A percentile compares a stretch with the other conserved stretches of the same genome.
Evolutionary conservation across 1,139 yeast genomes (phyloP).

Genomic region (Diutina ranongensis): DNA sequence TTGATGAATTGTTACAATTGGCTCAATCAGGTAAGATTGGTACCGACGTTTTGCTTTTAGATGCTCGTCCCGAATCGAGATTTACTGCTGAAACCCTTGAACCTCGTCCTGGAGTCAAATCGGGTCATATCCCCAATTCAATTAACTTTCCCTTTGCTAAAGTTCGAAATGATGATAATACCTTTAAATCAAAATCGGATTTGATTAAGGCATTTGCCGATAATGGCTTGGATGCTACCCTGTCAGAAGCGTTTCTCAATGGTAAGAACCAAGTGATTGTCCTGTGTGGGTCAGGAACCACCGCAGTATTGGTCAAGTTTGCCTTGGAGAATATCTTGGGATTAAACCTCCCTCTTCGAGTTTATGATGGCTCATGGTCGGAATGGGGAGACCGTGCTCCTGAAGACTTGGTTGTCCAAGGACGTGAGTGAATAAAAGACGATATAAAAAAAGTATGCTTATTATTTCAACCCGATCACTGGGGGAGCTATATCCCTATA

Average conservation of each 20-base stretch:
- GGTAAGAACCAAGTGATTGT: conserved; percentile 53
- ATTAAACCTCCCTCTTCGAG: conserved; percentile 49
- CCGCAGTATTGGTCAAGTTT: conserved; percentile 70
- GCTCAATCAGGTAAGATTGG: conserved; percentile 39
- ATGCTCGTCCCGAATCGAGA: conserved; percentile 71
- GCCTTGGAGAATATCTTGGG: conserved; percentile 41
- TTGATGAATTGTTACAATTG: conserved; percentile 49
- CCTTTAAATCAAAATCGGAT: conserved; percentile 38
- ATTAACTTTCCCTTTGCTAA: conserved; percentile 64
- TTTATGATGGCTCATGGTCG: conserved; percentile 98
- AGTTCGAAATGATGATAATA: conserved; percentile 38
- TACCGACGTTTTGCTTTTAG: conserved; percentile 45
- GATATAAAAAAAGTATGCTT: too few species aligned
- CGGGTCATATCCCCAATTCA: conserved; percentile 85
- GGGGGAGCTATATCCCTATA: neutral
- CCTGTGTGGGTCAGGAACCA: conserved; percentile 94
- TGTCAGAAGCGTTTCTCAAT: conserved; percentile 10
- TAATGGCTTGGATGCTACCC: conserved; percentile 15
- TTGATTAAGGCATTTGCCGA: conserved; percentile 24
- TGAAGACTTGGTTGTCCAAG: conserved; percentile 19
- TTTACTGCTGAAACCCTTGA: conserved; percentile 75
- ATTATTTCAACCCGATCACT: too few species aligned
- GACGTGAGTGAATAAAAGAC: neutral
- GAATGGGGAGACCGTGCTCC: conserved; percentile 41
- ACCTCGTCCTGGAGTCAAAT: conserved; percentile 75